Conservation (phyloP, 2,329 filamentous ascomycete genomes). For the Gliomastix tumulicola region DNA sequence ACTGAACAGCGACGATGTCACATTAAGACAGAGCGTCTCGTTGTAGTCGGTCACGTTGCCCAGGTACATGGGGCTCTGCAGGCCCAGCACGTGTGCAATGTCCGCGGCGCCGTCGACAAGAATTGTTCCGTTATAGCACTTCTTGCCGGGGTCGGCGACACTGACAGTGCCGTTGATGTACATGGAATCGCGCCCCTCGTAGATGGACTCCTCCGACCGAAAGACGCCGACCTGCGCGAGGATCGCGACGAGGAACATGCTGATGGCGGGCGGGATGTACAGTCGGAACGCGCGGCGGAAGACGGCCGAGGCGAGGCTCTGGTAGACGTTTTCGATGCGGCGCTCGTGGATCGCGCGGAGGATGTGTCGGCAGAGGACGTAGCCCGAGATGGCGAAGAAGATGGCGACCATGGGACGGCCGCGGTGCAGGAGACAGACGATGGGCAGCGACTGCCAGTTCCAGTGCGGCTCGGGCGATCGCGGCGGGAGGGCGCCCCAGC, state of each 20-base stretch:
- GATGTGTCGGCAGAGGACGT: constrained; percentile 30
- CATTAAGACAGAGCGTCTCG: constrained; percentile 21
- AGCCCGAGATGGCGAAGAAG: constrained; percentile 36
- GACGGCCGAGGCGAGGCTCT: constrained; percentile 26
- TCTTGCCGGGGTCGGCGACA: constrained; percentile 9
- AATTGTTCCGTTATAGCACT: constrained; percentile 19
- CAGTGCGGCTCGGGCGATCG: constrained; percentile 23
- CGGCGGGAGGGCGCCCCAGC: constrained; percentile 26
- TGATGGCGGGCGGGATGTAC: constrained; percentile 30
- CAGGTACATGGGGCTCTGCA: constrained; percentile 18
- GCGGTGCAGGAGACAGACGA: constrained; percentile 29
- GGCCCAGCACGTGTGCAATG: constrained; percentile 17
- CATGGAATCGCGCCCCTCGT: constrained; percentile 25
- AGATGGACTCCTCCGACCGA: constrained; percentile 23
- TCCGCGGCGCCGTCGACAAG: constrained; percentile 15
- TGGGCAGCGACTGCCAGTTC: constrained; percentile 24
- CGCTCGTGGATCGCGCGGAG: constrained; percentile 26
- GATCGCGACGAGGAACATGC: constrained; percentile 29
- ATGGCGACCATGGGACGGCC: constrained; percentile 33
- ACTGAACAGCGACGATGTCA: constrained; percentile 16
- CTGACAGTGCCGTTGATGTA: constrained; percentile 31
- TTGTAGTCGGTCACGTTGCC: constrained; percentile 18
- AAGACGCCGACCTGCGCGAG: constrained; percentile 29
- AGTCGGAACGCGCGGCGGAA: constrained; percentile 30
- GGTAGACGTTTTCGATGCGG: constrained; percentile 23